Conservation (phyloP, 1,139 yeast genomes). For the Blastobotrys niveus region DNA sequence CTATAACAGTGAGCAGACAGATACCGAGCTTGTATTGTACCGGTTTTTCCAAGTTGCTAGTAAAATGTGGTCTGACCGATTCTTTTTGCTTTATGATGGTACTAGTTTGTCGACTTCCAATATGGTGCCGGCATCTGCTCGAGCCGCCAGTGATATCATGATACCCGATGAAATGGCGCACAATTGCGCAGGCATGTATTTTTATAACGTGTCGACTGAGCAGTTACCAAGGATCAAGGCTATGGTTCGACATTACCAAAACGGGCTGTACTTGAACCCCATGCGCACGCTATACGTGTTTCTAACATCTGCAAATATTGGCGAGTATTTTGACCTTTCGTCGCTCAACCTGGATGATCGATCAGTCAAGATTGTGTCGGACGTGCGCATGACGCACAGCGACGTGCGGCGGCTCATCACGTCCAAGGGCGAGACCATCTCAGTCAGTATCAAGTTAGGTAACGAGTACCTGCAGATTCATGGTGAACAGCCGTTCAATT, state of each 20-base stretch:
- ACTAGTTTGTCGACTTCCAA: conserved; percentile 49
- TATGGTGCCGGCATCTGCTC: conserved; percentile 31
- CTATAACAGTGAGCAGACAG: conserved; percentile 41
- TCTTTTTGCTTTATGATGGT: conserved; percentile 59
- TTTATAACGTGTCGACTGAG: conserved; percentile 54
- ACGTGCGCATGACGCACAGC: conserved; percentile 22
- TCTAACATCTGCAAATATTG: conserved; percentile 24
- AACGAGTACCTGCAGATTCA: conserved; percentile 54
- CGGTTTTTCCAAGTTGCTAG: conserved; percentile 62
- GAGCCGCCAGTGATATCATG: conserved; percentile 22
- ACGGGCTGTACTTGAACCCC: conserved; percentile 26
- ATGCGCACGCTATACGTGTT: conserved; percentile 23
- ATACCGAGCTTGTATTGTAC: conserved; percentile 53
- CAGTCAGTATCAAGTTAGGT: conserved; percentile 61
- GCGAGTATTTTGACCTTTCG: conserved; percentile 21
- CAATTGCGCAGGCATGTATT: conserved; percentile 54
- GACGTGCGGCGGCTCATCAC: conserved; percentile 15
- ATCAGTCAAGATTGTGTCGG: conserved; percentile 24
- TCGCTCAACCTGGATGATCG: conserved; percentile 24
- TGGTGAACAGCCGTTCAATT: conserved; percentile 47
- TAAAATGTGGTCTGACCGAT: conserved; percentile 69
- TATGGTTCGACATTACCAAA: conserved; percentile 21
- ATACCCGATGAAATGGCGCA: conserved; percentile 45
- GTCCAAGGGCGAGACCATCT: conserved; percentile 11
- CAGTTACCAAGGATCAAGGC: conserved; percentile 36